Base-by-base conservation (phyloP, 345 rosid genomes). In the Cardamine resedifolia region DNA sequence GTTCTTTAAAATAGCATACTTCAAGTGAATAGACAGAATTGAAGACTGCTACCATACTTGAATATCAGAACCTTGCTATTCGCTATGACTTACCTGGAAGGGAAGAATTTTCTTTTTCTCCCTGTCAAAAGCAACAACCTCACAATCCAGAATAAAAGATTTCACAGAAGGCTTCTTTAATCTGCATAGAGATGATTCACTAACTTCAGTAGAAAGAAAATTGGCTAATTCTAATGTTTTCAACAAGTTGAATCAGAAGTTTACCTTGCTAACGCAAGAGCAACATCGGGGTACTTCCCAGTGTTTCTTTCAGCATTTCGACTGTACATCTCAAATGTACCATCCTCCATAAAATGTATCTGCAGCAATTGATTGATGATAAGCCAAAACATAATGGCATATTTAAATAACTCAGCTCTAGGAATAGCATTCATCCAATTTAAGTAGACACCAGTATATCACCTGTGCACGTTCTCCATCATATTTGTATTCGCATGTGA, bases 391-490 rank as follows among this genome's bases (percentile, higher is more conserved):
- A 49, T 26, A 66, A 67, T 24, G 15, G 30, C 49, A 10, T 1
- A 64, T 6, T 52, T 28, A 66, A 11, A 72, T 14, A 55, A 44
- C 44, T 31, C 51, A 5, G 9, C 55, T 50, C 34, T 19, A 58
- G 69, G 31, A 49, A 58, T 30, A 38, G 31, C 61, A 71, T 30
- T 48, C 28, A 47, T 53, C 27, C 6, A 19, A 47, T 19, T 10
- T 49, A 51, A 67, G 62, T 50, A 58, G 72, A 59, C 43, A 23
- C 16, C 48, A 7, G 60, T 38, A 36, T 3, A 68, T 78, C 77
- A 90, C 99, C 94, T 95, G 99, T 58, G 99, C 99, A 72, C 98
- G 92, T 68, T 90, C 99, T 63, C 99, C 98, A 74, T 95, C 99
- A 64, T 95, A 91, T 70, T 95, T 95, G 84, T 91, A 95, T 66